Percentiles rank a stretch among this genome's conserved stretches.
phyloP scores from a whole-genome alignment of 331 rosid genomes.

The Pyrus hybrid region DNA sequence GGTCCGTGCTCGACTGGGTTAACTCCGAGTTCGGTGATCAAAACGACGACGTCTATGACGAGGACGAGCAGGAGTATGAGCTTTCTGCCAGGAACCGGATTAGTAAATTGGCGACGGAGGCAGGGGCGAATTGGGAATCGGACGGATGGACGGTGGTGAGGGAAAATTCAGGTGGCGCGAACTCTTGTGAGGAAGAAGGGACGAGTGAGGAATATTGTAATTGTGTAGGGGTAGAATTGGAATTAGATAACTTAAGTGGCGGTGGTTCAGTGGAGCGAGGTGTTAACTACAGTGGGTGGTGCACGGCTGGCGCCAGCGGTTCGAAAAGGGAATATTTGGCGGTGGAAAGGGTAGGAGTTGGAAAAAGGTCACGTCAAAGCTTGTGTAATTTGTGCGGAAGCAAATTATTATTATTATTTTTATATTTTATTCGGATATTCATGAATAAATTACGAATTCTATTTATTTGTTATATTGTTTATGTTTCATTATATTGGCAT shows the following conservation, averaged over 20 bases:
- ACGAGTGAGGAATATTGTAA: constrained; percentile 22
- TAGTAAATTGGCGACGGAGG: constrained; percentile 34
- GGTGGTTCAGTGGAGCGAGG: background rate
- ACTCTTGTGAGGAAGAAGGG: constrained; percentile 7
- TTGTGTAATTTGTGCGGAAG: constrained; percentile 5
- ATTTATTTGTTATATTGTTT: background rate
- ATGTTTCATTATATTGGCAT: background rate
- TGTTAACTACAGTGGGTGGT: background rate
- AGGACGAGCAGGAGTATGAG: background rate
- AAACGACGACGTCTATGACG: background rate
- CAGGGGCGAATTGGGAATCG: constrained; percentile 62
- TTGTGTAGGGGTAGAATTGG: constrained; percentile 1
- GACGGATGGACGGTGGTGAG: constrained; percentile 65
- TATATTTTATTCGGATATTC: background rate
- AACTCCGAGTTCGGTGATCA: constrained; percentile 28
- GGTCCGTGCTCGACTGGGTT: constrained; percentile 72
- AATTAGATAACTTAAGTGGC: background rate
- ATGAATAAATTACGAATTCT: constrained; percentile 3
- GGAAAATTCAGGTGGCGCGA: background rate
- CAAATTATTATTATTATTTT: background rate
- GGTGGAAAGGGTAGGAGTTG: background rate
- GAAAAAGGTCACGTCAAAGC: background rate
- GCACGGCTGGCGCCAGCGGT: constrained; percentile 23
- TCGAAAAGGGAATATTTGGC: constrained; percentile 6
- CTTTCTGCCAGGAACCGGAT: constrained; percentile 28